Evolutionary conservation across 2,329 filamentous ascomycete genomes (phyloP).

Genomic region (Shiraia sp.): DNA sequence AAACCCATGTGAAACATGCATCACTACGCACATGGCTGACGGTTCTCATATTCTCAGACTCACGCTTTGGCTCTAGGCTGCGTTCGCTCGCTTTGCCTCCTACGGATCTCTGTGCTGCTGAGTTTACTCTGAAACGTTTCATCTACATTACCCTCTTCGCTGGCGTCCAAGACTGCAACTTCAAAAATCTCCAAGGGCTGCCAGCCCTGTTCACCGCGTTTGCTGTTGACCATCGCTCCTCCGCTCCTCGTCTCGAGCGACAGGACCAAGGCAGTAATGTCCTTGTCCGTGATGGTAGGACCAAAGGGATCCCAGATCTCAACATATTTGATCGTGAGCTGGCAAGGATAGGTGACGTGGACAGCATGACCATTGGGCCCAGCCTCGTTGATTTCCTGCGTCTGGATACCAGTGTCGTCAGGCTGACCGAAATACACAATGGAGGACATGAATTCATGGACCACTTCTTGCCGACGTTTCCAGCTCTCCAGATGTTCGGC

Average conservation of each 20-base stretch:
- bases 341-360: conserved; percentile 61
- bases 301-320: conserved; percentile 88
- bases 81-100: conserved; percentile 40
- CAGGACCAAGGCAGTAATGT: conserved; percentile 79
- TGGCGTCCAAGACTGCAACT: conserved; percentile 81
- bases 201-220: conserved; percentile 77
- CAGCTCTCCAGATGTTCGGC: conserved; percentile 80
- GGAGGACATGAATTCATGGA: conserved; percentile 70
- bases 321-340: conserved; percentile 74
- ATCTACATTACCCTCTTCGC: conserved; percentile 54
- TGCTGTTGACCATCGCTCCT: conserved; percentile 84
- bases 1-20: conserved; percentile 9
- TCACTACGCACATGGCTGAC: background rate
- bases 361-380: conserved; percentile 58
- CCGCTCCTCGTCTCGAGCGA: conserved; percentile 86
- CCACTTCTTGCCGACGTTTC: conserved; percentile 70
- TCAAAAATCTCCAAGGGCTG: conserved; percentile 76
- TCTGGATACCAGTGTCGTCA: conserved; percentile 46
- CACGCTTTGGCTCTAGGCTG: conserved; percentile 26
- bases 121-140: conserved; percentile 80
- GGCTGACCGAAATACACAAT: conserved; percentile 63
- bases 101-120: conserved; percentile 83
- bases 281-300: conserved; percentile 81
- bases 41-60: conserved; percentile 2
- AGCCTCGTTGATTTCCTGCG: conserved; percentile 51